phyloP scores from a whole-genome alignment of 805 yeast species.

The Debaryomyces castellii region DNA sequence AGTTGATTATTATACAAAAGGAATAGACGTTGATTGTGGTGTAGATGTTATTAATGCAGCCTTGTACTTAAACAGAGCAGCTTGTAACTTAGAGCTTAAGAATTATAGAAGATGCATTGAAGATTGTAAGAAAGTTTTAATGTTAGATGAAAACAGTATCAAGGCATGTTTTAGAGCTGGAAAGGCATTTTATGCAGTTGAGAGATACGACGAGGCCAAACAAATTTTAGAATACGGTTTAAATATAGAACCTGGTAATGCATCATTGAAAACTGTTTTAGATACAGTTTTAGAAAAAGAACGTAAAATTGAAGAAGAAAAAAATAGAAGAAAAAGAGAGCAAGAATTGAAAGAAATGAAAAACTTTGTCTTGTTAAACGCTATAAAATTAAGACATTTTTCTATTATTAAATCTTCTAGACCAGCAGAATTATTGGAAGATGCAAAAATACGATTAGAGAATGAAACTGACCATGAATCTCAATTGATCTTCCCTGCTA shows the following conservation, averaged over 20 bases:
- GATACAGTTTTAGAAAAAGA: constrained; percentile 41
- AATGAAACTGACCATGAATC: constrained; percentile 69
- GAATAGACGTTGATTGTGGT: constrained; percentile 67
- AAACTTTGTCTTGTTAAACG: constrained; percentile 49
- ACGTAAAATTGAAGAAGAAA: constrained; percentile 24
- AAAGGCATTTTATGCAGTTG: constrained; percentile 71
- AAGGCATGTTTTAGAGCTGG: constrained; percentile 88
- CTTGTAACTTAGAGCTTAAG: constrained; percentile 81
- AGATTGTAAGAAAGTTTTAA: constrained; percentile 75
- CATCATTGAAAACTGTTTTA: constrained; percentile 50
- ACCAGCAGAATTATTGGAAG: constrained; percentile 56
- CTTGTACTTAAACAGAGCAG: constrained; percentile 80
- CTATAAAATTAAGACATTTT: constrained; percentile 61
- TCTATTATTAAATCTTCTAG: constrained; percentile 46
- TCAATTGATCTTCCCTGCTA: constrained; percentile 77
- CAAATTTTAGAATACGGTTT: constrained; percentile 67
- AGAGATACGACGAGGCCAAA: constrained; percentile 68
- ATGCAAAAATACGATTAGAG: constrained; percentile 57
- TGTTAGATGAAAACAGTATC: constrained; percentile 62
- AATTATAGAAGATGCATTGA: constrained; percentile 85
- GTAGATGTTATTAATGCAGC: constrained; percentile 56
- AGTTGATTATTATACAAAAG: constrained; percentile 74
- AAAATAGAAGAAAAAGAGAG: constrained; percentile 35
- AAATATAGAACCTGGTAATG: constrained; percentile 57
- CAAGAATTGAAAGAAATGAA: constrained; percentile 41